These are phyloP conservation scores for Batrachochytrium dendrobatidis DNA, from an alignment of 371 early-diverging fungal species.

Conservation along the genomic window DNA sequence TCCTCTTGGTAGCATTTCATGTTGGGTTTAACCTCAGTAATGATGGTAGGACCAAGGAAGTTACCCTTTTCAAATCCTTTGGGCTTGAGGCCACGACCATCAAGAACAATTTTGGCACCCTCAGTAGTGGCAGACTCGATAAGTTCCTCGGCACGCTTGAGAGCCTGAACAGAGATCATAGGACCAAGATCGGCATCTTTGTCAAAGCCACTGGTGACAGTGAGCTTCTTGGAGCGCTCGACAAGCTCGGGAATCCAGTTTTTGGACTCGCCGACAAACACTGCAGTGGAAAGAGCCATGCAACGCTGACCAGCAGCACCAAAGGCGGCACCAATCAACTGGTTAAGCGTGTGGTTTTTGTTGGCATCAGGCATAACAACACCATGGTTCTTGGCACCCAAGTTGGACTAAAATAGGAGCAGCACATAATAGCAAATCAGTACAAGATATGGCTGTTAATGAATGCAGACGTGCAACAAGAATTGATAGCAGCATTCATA, in stretches of 20 bases:
- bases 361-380: slow-evolving; percentile 89
- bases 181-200: slow-evolving; percentile 87
- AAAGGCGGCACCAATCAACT: slow-evolving; percentile 90
- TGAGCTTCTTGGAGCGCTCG: slow-evolving; percentile 76
- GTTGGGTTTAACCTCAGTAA: slow-evolving; percentile 67
- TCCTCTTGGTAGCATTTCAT: slow-evolving; percentile 94
- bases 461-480: background rate
- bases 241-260: slow-evolving; percentile 85
- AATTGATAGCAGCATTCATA: too few species aligned
- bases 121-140: slow-evolving; percentile 76
- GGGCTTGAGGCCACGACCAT: slow-evolving; percentile 71
- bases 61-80: slow-evolving; percentile 73
- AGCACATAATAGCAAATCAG: background rate
- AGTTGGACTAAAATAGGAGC: slow-evolving; percentile 58
- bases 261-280: slow-evolving; percentile 84
- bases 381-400: slow-evolving; percentile 97
- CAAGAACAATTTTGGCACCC: slow-evolving; percentile 84
- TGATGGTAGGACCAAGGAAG: slow-evolving; percentile 88
- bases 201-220: slow-evolving; percentile 83
- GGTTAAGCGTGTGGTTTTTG: slow-evolving; percentile 81
- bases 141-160: slow-evolving; percentile 68
- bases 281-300: slow-evolving; percentile 79
- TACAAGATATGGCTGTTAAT: background rate
- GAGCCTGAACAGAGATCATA: slow-evolving; percentile 72
- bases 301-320: slow-evolving; percentile 94